Evolutionary conservation across 192 early-diverging fungal species (phyloP).

Genomic region (Coemansia sp.): DNA sequence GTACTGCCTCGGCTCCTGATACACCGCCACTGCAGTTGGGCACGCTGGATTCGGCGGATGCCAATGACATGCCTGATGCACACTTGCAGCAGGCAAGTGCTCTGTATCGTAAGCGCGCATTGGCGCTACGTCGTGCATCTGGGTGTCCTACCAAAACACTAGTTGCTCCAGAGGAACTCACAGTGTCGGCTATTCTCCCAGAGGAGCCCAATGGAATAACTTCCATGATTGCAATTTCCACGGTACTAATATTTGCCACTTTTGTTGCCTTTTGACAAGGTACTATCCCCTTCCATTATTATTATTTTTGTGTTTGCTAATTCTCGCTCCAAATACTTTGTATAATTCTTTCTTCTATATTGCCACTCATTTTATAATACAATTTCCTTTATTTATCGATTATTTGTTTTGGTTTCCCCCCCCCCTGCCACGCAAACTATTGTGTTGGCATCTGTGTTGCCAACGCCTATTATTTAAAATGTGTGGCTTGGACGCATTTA

Average conservation of each 20-base stretch:
- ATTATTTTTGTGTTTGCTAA: neutral
- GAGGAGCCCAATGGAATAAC: slow-evolving; percentile 40
- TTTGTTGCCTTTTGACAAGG: slow-evolving; percentile 42
- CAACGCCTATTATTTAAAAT: neutral
- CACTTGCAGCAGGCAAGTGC: neutral
- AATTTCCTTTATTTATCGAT: neutral
- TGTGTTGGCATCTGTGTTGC: neutral
- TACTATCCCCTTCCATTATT: neutral
- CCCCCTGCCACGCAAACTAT: neutral
- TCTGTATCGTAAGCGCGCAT: slow-evolving; percentile 38
- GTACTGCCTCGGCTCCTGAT: neutral
- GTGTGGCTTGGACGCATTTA: neutral
- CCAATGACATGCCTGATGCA: neutral
- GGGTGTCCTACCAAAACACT: slow-evolving; percentile 16
- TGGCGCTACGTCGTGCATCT: slow-evolving; percentile 33
- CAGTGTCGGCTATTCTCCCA: slow-evolving; percentile 21
- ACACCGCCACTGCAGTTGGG: neutral
- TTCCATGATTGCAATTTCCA: slow-evolving; percentile 52
- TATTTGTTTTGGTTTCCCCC: neutral
- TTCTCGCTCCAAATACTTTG: neutral
- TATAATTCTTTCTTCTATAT: slow-evolving; percentile 1
- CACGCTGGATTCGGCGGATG: neutral
- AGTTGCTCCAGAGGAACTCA: slow-evolving; percentile 29
- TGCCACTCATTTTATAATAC: neutral
- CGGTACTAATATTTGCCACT: slow-evolving; percentile 52